Conservation (phyloP, 2,329 filamentous ascomycete species). For the Xylariales sp. region DNA sequence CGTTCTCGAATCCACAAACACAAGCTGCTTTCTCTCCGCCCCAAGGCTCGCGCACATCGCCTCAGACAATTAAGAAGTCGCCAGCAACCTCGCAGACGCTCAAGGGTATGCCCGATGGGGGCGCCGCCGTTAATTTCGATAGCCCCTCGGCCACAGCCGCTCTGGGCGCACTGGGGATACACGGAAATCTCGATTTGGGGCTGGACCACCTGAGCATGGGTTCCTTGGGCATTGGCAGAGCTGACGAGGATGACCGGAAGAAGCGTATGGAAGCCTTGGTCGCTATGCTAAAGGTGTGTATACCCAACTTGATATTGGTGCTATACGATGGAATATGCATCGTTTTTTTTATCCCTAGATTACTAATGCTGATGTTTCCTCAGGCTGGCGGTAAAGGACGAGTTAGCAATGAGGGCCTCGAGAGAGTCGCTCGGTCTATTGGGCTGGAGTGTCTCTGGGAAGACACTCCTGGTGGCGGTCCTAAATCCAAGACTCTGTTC, state of each 20-base stretch:
- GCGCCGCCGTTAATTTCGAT: constrained; percentile 52
- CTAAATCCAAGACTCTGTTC: constrained; percentile 51
- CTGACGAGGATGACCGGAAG: constrained; percentile 49
- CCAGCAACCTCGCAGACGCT: constrained; percentile 37
- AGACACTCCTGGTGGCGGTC: constrained; percentile 39
- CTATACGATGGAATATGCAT: no score
- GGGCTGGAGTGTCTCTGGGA: constrained; percentile 64
- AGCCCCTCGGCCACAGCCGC: constrained; percentile 61
- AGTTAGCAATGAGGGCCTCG: constrained; percentile 72
- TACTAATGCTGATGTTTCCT: no score
- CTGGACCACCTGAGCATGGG: constrained; percentile 47
- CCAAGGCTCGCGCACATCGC: constrained; percentile 52
- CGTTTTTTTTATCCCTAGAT: no score
- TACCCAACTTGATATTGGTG: constrained; percentile 28
- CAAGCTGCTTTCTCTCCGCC: constrained; percentile 57
- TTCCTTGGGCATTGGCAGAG: constrained; percentile 35
- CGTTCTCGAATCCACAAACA: constrained; percentile 53
- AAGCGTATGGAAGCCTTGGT: constrained; percentile 51
- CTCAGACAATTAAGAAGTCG: constrained; percentile 61
- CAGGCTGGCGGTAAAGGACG: constrained; percentile 47
- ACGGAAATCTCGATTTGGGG: constrained; percentile 44
- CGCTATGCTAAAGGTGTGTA: constrained; percentile 42
- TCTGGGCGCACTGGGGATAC: constrained; percentile 52
- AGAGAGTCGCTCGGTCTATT: constrained; percentile 62
- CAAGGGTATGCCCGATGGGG: constrained; percentile 6